Evolutionary conservation across 805 yeast species (phyloP).

Genomic region (Candida sithepensis): DNA sequence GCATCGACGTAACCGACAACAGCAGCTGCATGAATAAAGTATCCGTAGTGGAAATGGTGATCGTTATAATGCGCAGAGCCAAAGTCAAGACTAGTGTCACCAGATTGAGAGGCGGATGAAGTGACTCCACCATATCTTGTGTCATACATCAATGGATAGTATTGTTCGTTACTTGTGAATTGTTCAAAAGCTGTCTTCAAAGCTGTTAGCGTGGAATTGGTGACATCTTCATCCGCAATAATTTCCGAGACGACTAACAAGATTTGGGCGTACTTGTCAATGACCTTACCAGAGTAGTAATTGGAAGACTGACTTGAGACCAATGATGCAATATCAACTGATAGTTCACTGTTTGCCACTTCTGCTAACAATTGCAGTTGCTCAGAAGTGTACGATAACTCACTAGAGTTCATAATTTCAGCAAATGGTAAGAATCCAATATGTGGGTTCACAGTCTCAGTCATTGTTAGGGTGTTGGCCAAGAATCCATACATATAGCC

Average conservation of each 20-base stretch:
- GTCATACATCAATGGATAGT: slow-evolving; percentile 51
- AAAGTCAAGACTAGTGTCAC: slow-evolving; percentile 44
- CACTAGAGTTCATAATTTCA: slow-evolving; percentile 28
- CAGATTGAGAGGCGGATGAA: slow-evolving; percentile 44
- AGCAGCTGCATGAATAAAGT: slow-evolving; percentile 60
- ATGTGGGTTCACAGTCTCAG: slow-evolving; percentile 36
- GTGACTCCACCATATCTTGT: slow-evolving; percentile 54
- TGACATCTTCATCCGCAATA: slow-evolving; percentile 38
- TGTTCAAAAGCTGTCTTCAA: slow-evolving; percentile 43
- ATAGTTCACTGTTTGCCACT: slow-evolving; percentile 42
- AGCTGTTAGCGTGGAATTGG: slow-evolving; percentile 46
- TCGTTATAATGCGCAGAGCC: slow-evolving; percentile 52
- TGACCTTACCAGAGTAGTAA: slow-evolving; percentile 50
- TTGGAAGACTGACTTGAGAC: slow-evolving; percentile 38
- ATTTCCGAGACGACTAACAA: slow-evolving; percentile 48
- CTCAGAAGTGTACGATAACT: slow-evolving; percentile 35
- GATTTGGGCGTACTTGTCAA: slow-evolving; percentile 57
- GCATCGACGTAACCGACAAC: slow-evolving; percentile 54
- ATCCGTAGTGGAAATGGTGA: slow-evolving; percentile 58
- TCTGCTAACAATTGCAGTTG: slow-evolving; percentile 42
- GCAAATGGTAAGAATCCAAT: slow-evolving; percentile 51
- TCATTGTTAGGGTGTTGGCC: slow-evolving; percentile 37
- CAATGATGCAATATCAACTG: slow-evolving; percentile 41
- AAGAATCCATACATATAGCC: slow-evolving; percentile 43
- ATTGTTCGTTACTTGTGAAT: slow-evolving; percentile 40